Evolutionary conservation across 1,139 yeast species (phyloP).

Genomic region (Suhomyces coccinellae): DNA sequence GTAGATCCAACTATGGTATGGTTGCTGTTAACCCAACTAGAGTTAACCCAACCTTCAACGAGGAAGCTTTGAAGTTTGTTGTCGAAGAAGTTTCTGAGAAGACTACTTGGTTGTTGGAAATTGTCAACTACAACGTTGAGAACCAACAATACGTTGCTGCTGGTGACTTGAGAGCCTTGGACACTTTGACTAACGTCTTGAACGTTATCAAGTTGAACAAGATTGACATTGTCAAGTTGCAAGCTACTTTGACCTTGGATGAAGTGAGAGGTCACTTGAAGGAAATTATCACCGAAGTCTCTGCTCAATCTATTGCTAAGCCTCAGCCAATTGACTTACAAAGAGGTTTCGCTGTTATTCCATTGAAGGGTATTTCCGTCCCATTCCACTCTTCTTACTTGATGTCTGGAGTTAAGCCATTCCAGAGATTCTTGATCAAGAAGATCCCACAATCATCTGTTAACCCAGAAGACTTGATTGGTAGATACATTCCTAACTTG

Average conservation of each 20-base stretch:
- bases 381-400: slow-evolving; percentile 98
- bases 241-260: slow-evolving; percentile 77
- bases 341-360: slow-evolving; percentile 98
- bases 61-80: slow-evolving; percentile 91
- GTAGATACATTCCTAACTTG: slow-evolving; percentile 96
- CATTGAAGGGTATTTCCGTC: slow-evolving; percentile 96
- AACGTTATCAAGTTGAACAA: slow-evolving; percentile 91
- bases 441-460: slow-evolving; percentile 94
- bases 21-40: slow-evolving; percentile 97
- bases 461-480: slow-evolving; percentile 88
- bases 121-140: slow-evolving; percentile 97
- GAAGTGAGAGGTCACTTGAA: slow-evolving; percentile 83
- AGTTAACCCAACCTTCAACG: slow-evolving; percentile 83
- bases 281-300: slow-evolving; percentile 84
- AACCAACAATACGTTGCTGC: slow-evolving; percentile 98
- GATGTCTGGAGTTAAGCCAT: slow-evolving; percentile 98
- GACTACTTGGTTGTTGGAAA: slow-evolving; percentile 93
- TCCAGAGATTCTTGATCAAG: slow-evolving; percentile 95
- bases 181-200: slow-evolving; percentile 87
- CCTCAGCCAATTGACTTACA: slow-evolving; percentile 96
- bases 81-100: slow-evolving; percentile 82
- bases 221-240: slow-evolving; percentile 87
- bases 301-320: slow-evolving; percentile 77
- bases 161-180: slow-evolving; percentile 95
- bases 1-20: slow-evolving; percentile 99